Conservation (phyloP, 768 basidiomycete genomes). For the Aureoboletus auriporus region DNA sequence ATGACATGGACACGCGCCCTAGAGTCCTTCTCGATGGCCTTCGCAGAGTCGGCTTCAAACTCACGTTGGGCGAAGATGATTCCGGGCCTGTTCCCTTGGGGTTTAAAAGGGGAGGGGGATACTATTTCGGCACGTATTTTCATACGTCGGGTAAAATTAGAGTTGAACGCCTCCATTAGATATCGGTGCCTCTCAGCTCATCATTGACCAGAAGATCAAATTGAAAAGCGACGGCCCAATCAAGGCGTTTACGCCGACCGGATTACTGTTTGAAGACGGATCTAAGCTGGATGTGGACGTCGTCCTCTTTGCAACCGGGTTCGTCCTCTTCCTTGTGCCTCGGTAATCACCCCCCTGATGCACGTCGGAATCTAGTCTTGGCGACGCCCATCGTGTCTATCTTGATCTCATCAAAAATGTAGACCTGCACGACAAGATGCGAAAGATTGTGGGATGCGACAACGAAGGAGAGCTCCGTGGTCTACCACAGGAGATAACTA, state of each 20-base stretch:
- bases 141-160: too few species aligned
- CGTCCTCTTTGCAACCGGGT: constrained; percentile 23
- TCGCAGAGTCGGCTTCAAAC: constrained; percentile 52
- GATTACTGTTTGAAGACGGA: constrained; percentile 22
- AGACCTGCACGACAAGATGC: constrained; percentile 19
- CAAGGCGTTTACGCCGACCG: constrained; percentile 32
- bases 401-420: constrained; percentile 17
- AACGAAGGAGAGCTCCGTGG: constrained; percentile 28
- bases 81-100: constrained; percentile 49
- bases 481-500: constrained; percentile 39
- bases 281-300: constrained; percentile 46
- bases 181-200: constrained; percentile 38
- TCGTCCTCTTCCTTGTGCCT: constrained; percentile 11
- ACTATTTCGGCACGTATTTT: constrained; percentile 54
- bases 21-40: constrained; percentile 55
- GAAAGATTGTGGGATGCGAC: constrained; percentile 28
- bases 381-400: constrained; percentile 16
- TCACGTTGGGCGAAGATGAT: constrained; percentile 46
- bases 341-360: not conserved
- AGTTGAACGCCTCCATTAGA: constrained; percentile 19
- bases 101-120: constrained; percentile 53
- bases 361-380: constrained; percentile 9
- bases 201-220: constrained; percentile 46
- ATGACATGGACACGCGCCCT: not conserved
- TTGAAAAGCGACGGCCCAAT: constrained; percentile 27